Evolutionary conservation across 2,329 filamentous ascomycete genomes (phyloP), one percentile per base, ranked within the genome.

Genomic region (Colletotrichum gigasporum): DNA sequence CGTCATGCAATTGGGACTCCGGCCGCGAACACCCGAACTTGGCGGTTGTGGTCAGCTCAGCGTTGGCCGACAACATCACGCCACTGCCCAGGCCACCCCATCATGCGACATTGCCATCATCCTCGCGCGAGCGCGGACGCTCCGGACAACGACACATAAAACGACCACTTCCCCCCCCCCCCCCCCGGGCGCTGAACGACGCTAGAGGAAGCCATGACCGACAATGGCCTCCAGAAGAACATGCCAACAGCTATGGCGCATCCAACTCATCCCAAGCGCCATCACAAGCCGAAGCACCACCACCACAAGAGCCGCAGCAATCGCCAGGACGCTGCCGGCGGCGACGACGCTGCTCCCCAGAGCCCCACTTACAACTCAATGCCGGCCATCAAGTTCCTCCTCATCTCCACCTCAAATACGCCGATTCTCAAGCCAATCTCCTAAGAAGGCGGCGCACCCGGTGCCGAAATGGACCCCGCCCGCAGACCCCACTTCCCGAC

Each of bases 401-500:
- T 50, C 41, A 54, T 64, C 28, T 53, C 56, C 4, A 54, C 32
- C 1, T 42, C 61, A 32, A 50, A 35, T 11, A 50, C 48, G 41
- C 48, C 61, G 4, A 64, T 61, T 47, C 56, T 64, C 61, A 54
- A 61, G 41, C 34, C 55, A 4, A 37, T 54, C 56, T 48, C 55
- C 16, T 54, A 22, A 54, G 42, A 12, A 18, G 1, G 35, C 55
- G 3, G 3, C 41, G 14, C 48, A 58, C 3, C 55, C 51, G 4
- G 54, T 58, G 2, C 61, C 61, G 16, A 61, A 48, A 61, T 74
- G 73, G 73, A 67, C 35, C 2, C 60, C 72, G 1, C 73, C 72
- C 0, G 37, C 56, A 0, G 70, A 73, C 52, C 75, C 78, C 63
- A 66, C 72, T 3, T 69, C 70, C 3, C 77, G 79, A 3, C 77